phyloP scores from a whole-genome alignment of 768 basidiomycete species.

The Amanita molliuscula region DNA sequence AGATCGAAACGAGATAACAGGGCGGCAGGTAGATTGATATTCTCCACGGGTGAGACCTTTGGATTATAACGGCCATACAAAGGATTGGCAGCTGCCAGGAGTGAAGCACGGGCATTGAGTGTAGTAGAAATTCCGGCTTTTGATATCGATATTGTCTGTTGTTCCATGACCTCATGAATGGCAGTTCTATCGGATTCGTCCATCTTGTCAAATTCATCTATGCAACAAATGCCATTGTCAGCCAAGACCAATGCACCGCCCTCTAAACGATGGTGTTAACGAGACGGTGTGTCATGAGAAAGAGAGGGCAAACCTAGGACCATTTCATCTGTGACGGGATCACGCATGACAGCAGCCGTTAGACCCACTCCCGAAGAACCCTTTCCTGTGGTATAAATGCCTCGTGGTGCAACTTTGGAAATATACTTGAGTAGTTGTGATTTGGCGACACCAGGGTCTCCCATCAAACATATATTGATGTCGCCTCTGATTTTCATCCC shows the following conservation, averaged over 20 bases:
- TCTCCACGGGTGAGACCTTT: slow-evolving; percentile 95
- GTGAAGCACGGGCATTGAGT: slow-evolving; percentile 93
- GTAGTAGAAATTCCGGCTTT: slow-evolving; percentile 99
- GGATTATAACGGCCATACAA: slow-evolving; percentile 97
- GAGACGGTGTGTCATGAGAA: background rate
- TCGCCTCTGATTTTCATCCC: slow-evolving; percentile 99
- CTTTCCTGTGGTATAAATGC: slow-evolving; percentile 96
- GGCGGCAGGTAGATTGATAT: slow-evolving; percentile 97
- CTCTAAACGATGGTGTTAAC: slow-evolving; percentile 43
- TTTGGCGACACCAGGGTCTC: slow-evolving; percentile 98
- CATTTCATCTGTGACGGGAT: slow-evolving; percentile 99
- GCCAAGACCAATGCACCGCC: slow-evolving; percentile 98
- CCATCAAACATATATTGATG: slow-evolving; percentile 97
- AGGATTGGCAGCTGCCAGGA: slow-evolving; percentile 96
- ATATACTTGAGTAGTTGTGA: slow-evolving; percentile 97
- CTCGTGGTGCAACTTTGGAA: slow-evolving; percentile 94
- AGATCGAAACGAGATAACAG: slow-evolving; percentile 94
- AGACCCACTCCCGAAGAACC: slow-evolving; percentile 98
- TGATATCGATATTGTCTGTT: slow-evolving; percentile 98
- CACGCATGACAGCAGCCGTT: slow-evolving; percentile 97
- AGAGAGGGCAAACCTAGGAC: slow-evolving; percentile 66
- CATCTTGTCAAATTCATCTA: slow-evolving; percentile 99
- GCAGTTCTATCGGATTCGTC: slow-evolving; percentile 96
- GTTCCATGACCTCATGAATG: slow-evolving; percentile 99
- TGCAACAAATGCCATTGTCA: slow-evolving; percentile 99